Evolutionary conservation across 805 yeast genomes (phyloP).

Genomic region (Brettanomyces naardenensis): DNA sequence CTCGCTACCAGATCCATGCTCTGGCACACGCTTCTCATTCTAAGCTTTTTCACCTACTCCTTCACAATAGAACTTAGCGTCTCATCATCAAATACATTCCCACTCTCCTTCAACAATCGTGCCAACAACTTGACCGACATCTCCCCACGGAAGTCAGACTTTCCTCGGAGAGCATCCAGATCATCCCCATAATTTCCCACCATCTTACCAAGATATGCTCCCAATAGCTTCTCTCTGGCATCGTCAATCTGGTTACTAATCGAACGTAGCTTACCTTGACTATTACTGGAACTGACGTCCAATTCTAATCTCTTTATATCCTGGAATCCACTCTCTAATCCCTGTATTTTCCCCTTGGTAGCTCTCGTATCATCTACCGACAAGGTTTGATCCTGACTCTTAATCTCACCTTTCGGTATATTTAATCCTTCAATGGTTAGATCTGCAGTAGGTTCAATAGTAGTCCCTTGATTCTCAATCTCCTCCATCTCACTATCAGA

Average conservation of each 20-base stretch:
- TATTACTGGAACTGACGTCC: slow-evolving; percentile 2
- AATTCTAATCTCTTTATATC: slow-evolving; percentile 5
- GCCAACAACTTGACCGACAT: slow-evolving; percentile 52
- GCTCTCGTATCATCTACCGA: neutral
- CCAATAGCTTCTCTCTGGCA: slow-evolving; percentile 33
- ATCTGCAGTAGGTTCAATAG: slow-evolving; percentile 5
- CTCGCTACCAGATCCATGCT: too few relatives aligned
- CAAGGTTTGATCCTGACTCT: neutral
- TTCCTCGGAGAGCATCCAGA: slow-evolving; percentile 47
- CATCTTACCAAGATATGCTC: slow-evolving; percentile 45
- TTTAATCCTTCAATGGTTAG: neutral
- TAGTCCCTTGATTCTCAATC: slow-evolving; percentile 13
- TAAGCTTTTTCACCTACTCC: too few relatives aligned
- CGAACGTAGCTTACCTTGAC: slow-evolving; percentile 2
- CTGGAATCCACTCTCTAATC: slow-evolving; percentile 3
- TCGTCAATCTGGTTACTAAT: slow-evolving; percentile 23
- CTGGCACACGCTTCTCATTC: too few relatives aligned
- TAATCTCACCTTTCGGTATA: neutral
- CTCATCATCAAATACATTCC: slow-evolving; percentile 51
- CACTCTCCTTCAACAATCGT: slow-evolving; percentile 48
- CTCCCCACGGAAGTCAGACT: slow-evolving; percentile 51
- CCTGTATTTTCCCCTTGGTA: neutral
- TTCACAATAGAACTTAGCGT: slow-evolving; percentile 31
- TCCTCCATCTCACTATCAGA: slow-evolving; percentile 20
- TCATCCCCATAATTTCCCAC: slow-evolving; percentile 53